phyloP scores from a whole-genome alignment of 108 stramenopile genomes.

The Nitzschia sp. region DNA sequence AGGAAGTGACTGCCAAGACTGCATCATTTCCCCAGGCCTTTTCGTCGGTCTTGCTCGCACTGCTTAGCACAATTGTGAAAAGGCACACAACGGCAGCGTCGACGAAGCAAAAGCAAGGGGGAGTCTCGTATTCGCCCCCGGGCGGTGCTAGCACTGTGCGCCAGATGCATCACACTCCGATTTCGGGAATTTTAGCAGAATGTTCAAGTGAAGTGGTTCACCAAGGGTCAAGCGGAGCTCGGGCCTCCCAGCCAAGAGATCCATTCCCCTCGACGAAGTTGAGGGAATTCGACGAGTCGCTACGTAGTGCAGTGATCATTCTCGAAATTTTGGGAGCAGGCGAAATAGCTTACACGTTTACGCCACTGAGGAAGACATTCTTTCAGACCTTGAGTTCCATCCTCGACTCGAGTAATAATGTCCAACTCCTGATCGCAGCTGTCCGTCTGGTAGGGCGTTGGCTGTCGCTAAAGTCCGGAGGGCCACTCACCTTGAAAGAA shows the following conservation, averaged over 20 bases:
- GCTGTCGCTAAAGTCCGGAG: constrained; percentile 42
- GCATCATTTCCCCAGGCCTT: constrained; percentile 50
- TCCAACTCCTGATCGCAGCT: constrained; percentile 63
- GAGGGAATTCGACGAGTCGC: constrained; percentile 29
- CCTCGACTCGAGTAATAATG: constrained; percentile 64
- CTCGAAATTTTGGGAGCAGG: constrained; percentile 56
- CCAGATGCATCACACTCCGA: constrained; percentile 60
- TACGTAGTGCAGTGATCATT: constrained; percentile 21
- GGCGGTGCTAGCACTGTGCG: constrained; percentile 38
- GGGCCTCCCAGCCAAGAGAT: constrained; percentile 15
- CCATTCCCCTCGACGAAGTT: constrained; percentile 24
- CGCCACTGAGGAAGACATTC: constrained; percentile 49
- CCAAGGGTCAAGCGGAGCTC: constrained; percentile 3
- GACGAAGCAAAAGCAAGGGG: constrained; percentile 45
- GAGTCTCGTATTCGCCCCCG: constrained; percentile 27
- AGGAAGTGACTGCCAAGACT: constrained; percentile 36
- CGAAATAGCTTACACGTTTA: constrained; percentile 49
- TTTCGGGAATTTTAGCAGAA: constrained; percentile 60
- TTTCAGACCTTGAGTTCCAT: constrained; percentile 57
- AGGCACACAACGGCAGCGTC: constrained; percentile 45
- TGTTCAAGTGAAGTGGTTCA: constrained; percentile 17
- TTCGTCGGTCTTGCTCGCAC: constrained; percentile 43
- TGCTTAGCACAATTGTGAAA: constrained; percentile 40
- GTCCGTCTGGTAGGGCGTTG: constrained; percentile 63
- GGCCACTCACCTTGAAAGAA: constrained; percentile 70